A percentile compares a stretch with the other conserved stretches of the same genome.
Evolutionary conservation across 164 flowering plant species (phyloP).

Genomic region (Saururus chinensis): DNA sequence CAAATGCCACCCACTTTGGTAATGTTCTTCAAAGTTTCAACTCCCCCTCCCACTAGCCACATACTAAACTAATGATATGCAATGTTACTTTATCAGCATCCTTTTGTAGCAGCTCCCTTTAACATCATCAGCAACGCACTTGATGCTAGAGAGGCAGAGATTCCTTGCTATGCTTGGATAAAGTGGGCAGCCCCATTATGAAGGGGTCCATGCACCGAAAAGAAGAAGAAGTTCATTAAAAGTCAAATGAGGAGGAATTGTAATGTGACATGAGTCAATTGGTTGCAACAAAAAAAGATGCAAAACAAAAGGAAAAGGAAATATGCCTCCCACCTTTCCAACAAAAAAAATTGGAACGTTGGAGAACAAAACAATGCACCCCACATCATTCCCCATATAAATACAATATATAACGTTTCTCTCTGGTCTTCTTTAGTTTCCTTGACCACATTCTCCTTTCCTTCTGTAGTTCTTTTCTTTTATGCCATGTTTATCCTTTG

Average conservation of each 20-base stretch:
- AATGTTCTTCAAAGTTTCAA: not conserved
- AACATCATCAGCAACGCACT: not conserved
- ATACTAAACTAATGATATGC: not conserved
- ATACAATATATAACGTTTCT: not conserved
- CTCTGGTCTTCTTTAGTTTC: not conserved
- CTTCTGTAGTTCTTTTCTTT: too few relatives aligned
- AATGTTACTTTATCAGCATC: not conserved
- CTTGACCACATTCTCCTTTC: not conserved
- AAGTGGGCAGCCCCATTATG: not conserved
- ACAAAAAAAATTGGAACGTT: not conserved
- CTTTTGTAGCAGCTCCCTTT: not conserved
- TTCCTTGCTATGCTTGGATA: not conserved
- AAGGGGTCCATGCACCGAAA: not conserved
- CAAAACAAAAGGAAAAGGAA: not conserved
- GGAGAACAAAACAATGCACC: not conserved
- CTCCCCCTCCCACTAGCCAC: not conserved
- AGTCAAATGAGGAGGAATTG: not conserved
- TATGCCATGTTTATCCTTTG: too few relatives aligned
- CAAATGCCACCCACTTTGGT: not conserved
- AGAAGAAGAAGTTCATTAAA: not conserved
- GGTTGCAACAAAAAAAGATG: not conserved
- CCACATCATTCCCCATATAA: too few relatives aligned
- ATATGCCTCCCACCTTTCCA: not conserved
- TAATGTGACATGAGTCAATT: not conserved
- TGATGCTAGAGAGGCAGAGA: not conserved